Evolutionary conservation across 176 grass and related monocot genomes (phyloP), one percentile per base, ranked within the genome.

Genomic region (Urochloa ruziziensis): DNA sequence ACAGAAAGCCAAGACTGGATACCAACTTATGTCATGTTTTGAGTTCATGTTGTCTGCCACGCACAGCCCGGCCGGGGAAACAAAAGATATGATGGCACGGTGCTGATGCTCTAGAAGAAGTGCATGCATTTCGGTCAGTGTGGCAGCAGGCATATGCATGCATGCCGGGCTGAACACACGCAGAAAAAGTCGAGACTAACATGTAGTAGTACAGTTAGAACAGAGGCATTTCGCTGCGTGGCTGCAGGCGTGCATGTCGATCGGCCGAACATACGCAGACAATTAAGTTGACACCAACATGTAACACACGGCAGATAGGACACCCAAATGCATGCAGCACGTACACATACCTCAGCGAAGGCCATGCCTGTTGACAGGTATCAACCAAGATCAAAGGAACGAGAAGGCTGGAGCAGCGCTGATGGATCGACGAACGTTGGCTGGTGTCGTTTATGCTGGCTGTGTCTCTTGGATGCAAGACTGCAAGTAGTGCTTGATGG

Each of bases 281-380:
- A n/a, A n/a, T n/a, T n/a, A n/a, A n/a, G n/a, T n/a, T n/a, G n/a
- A n/a, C n/a, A n/a, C n/a, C n/a, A n/a, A n/a, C n/a, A n/a, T n/a
- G n/a, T n/a, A n/a, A n/a, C n/a, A n/a, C n/a, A n/a, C n/a, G n/a
- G n/a, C n/a, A n/a, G n/a, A n/a, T n/a, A n/a, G n/a, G n/a, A n/a
- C n/a, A n/a, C 39, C 39, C 39, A 49, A 49, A 49, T 49, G 53
- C 39, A 17, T 32, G 7, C 33, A 32, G 2, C 23, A 35, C 37
- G 9, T 23, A 36, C 28, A 23, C 79, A 46, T 89, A 89, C 88
- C 88, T 89, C 43, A 6, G 53, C 25, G 54, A 85, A 85, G 36
- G 88, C 82, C 88, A 89, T 89, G 19, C 53, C 25, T 37, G 15
- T n/a, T 29, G n/a, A n/a, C n/a, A n/a, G n/a, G n/a, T n/a, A 16